Percentiles rank a stretch among this genome's conserved stretches.
Conservation (phyloP, 2,329 filamentous ascomycete species). For the Microdochium paspali region DNA sequence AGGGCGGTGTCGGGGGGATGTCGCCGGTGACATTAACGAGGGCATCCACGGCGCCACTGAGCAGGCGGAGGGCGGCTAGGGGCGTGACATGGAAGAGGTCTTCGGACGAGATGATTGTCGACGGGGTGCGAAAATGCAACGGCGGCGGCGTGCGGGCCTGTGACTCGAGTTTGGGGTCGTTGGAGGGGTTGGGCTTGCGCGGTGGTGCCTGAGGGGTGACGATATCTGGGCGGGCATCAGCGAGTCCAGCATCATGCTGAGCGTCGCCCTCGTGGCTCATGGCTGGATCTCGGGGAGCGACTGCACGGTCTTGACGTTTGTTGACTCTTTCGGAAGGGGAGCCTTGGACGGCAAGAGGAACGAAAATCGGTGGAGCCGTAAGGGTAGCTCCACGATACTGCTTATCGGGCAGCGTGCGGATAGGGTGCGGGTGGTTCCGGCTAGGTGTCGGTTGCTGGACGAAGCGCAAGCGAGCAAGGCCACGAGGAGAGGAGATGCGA, state of each 20-base stretch:
- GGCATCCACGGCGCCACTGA: constrained; percentile 63
- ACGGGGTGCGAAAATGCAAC: constrained; percentile 31
- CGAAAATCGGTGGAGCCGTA: too few species aligned
- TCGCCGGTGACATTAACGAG: constrained; percentile 68
- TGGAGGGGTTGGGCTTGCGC: constrained; percentile 25
- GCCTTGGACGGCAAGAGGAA: too few species aligned
- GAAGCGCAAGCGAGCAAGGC: too few species aligned
- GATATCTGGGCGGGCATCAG: background rate
- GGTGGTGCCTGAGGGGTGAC: constrained; percentile 21
- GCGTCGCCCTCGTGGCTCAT: background rate
- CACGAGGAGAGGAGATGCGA: too few species aligned
- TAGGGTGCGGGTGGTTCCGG: too few species aligned
- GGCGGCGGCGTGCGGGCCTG: constrained; percentile 27
- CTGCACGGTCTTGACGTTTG: too few species aligned
- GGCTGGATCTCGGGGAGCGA: background rate
- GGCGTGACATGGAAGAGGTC: constrained; percentile 68
- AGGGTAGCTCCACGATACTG: too few species aligned
- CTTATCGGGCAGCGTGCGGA: too few species aligned
- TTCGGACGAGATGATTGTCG: constrained; percentile 33
- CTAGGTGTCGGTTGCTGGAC: too few species aligned
- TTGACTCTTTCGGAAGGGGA: too few species aligned
- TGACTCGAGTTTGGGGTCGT: constrained; percentile 22
- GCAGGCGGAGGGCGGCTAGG: constrained; percentile 65
- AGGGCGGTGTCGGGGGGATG: constrained; percentile 69
- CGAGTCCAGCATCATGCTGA: background rate